Evolutionary conservation across 1,139 yeast species (phyloP), one percentile per base, ranked within the genome.

Genomic region (Insectozyma bohioensis): DNA sequence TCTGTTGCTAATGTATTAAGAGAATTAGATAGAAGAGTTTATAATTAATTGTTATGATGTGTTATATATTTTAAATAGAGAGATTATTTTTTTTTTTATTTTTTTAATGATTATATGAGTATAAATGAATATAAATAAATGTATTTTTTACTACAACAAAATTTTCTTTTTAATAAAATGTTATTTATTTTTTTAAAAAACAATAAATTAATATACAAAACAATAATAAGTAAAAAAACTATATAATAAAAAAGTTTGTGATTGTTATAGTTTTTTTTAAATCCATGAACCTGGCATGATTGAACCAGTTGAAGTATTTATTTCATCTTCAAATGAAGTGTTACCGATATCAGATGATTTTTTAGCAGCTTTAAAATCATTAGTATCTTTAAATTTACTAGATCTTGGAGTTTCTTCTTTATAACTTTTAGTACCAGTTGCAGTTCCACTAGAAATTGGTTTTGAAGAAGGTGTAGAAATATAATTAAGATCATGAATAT

Each of bases 1-100:
- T 78, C 86, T 41, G 94, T 86, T 20, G 95, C 92, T 17, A 83
- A 82, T 46, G 88, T 85, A 16, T 63, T 86, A 41, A 67, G 95
- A 26, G 92, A 85, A 50, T 67, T 86, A 46, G 95, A 86, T 54
- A 69, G 86, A 48, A 66, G 85, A 46, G 62, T 82, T 34, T 78
- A 78, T 45, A 70, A 70, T 49, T 73, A 48, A 26, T 4, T 15
- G n/a, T n/a, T n/a, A n/a, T n/a, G n/a, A n/a, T n/a, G n/a, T n/a
- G n/a, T n/a, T n/a, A n/a, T n/a, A n/a, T n/a, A n/a, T n/a, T n/a
- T n/a, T n/a, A 12, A 7, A 23, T 12, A 9, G 9, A 18, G 6
- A 18, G 9, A 18, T 9, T 6, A 18, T 20, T 18, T 29, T 14
- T 28, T 20, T 20, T 20, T n/a, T 14, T 24, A 10, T 30, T 24